Evolutionary conservation across 345 rosid species (phyloP), one percentile per base, ranked within the genome.

Genomic region (Populus davidiana): DNA sequence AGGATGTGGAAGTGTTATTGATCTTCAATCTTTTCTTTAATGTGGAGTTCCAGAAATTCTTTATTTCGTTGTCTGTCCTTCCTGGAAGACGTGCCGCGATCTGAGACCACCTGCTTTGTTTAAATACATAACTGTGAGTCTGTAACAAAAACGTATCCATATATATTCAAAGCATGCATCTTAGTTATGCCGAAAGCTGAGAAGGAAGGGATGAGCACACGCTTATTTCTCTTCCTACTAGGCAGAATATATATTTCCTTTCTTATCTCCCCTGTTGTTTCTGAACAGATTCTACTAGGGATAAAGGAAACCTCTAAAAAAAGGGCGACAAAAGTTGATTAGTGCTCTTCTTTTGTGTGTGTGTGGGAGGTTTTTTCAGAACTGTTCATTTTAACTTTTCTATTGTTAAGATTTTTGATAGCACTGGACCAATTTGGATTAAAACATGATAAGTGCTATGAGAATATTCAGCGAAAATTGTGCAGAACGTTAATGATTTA

Each of bases 1-100:
- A 89, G 64, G 87, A 81, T 72, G 88, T 76, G 69, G 87, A 38
- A n/a, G 77, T 63, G 59, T 8, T 21, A 35, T 72, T 83, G 43
- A 75, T 81, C 83, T 86, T 92, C 71, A 88, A 59, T 82, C 91
- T 90, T 77, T 90, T 94, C 89, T 92, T 94, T 61, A 91, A 25
- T 17, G 97, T 89, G 0, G 98, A 92, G 85, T 94, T 94, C 97
- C 98, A 94, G 70, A 94, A 94, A 77, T 94, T 94, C 85, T 94
- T 94, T 81, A 94, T 92, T 82, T 94, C 98, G 5, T 94, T 94
- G 78, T 94, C 97, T 12, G 97, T 92, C 70, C 97, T 85, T 66
- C 98, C 98, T 11, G 98, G 94, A 79, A 94, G 93, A 72, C 96
- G 83, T 52, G 96, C 96, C 56, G 97, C 97, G 18, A 92, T 94